Evolutionary conservation across 2,329 filamentous ascomycete species (phyloP), one percentile per base, ranked within the genome.

Genomic region (Fusarium bulbicola): DNA sequence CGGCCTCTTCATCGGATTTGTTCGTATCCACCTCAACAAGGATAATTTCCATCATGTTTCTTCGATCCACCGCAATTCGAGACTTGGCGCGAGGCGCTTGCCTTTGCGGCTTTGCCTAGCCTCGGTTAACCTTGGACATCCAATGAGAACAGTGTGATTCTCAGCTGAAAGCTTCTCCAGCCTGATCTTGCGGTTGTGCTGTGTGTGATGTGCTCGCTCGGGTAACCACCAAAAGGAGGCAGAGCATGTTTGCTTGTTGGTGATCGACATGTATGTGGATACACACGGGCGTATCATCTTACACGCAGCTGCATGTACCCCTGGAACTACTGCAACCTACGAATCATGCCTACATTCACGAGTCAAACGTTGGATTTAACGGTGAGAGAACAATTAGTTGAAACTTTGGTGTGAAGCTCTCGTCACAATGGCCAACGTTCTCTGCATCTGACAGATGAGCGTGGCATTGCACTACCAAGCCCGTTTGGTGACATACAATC

Each of bases 51-150:
- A 47, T 50, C 15, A 68, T 68, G 21, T 30, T 68, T 13, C 16
- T 15, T 52, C 56, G 50, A 64, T 69, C 66, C 59, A 69, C 66
- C 66, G 66, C 52, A 69, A 69, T 59, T 65, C 40, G 65, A 69
- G 65, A 69, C 66, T 59, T 69, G 65, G 65, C 46, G 45, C 52
- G 39, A 28, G n/a, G 36, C 66, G 66, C 66, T 59, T 59, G 34
- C n/a, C 59, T 58, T 69, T 34, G n/a, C 30, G 34, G 20, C 59
- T 58, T 69, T 34, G n/a, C 30, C 40, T 45, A 14, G 37, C 40
- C 30, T 39, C 47, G 24, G 18, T 21, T n/a, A 20, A 43, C 20
- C 36, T 40, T 50, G 16, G 4, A 36, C 7, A 20, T 40, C 65
- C 52, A 59, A 69, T 69, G 16, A 28, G 30, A 8, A 20, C 13